Base-by-base conservation (phyloP, 2,329 filamentous ascomycete genomes). In the Juglanconis oblonga region DNA sequence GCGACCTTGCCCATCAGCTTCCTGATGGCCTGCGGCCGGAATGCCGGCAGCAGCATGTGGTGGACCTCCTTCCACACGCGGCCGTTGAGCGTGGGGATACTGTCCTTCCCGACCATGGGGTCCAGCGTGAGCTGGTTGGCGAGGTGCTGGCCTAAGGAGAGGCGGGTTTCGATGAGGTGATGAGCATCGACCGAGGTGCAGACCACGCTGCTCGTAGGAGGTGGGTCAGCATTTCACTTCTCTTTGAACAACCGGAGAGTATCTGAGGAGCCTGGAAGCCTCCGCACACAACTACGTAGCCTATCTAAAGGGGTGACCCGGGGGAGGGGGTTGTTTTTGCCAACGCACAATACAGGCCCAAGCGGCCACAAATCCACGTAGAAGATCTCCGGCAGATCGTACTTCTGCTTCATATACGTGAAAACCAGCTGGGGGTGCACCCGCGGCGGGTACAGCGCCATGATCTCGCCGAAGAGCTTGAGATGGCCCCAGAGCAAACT, bases 321-420 rank as follows among this genome's bases (percentile, higher is more conserved):
- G 24, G 24, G 24, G 24, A 2, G 24, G 24, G 24, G 24, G 24
- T 24, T 40, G 36, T 8, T 40, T 40, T 40, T 17, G 14, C n/a
- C 14, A 11, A 52, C 50, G 14, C 32, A 36, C 13, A 38, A 38
- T 5, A 38, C 32, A 11, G 14, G 33, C 13, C 33, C 33, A 5
- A 38, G 33, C 33, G 32, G 50, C 33, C 50, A 52, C 32, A 38
- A 17, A 36, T 52, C 33, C 14, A 38, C 17, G n/a, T 52, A 24
- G 35, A 51, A 57, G 47, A 57, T 40, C 17, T 57, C 45, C 5
- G 45, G 55, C 35, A 57, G 47, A 35, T 14, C 5, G 47, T 55
- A 55, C 36, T 17, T 32, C 5, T 32, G 44, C 7, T 24, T 17
- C 42, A 56, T n/a, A 14, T 49, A 29, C 29, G 54, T 56, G 6